Conservation (phyloP, 129 eudicot species). For the Daucus carota region DNA sequence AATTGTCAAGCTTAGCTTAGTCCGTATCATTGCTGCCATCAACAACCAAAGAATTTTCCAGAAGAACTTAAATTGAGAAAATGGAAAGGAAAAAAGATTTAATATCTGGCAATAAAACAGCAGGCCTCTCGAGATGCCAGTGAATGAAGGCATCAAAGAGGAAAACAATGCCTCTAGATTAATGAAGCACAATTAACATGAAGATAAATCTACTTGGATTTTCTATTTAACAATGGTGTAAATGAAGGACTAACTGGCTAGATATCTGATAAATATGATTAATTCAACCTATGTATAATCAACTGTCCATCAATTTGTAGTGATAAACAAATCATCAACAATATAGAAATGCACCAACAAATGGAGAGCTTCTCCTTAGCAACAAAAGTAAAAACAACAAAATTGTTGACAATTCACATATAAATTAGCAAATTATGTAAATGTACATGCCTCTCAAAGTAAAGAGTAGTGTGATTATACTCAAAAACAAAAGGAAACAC, state of each 20-base stretch:
- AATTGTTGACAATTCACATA: constrained; percentile 6
- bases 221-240: background rate
- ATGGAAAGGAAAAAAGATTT: no score
- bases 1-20: background rate
- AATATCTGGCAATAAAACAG: background rate
- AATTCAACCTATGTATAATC: background rate
- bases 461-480: no score
- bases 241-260: background rate
- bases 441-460: constrained; percentile 33
- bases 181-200: background rate
- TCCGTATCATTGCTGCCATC: background rate
- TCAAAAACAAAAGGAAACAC: background rate
- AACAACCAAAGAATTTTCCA: background rate
- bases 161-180: background rate
- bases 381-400: background rate
- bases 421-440: constrained; percentile 21
- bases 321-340: no score
- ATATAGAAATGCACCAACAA: background rate
- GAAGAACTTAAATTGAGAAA: background rate
- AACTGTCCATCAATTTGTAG: background rate
- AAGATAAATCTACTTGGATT: background rate
- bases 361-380: background rate
- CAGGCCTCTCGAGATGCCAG: background rate
- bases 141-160: background rate
- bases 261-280: background rate